These are phyloP conservation scores for Neurospora sp. DNA, from an alignment of 495 filamentous ascomycete species.

Conservation along the genomic window DNA sequence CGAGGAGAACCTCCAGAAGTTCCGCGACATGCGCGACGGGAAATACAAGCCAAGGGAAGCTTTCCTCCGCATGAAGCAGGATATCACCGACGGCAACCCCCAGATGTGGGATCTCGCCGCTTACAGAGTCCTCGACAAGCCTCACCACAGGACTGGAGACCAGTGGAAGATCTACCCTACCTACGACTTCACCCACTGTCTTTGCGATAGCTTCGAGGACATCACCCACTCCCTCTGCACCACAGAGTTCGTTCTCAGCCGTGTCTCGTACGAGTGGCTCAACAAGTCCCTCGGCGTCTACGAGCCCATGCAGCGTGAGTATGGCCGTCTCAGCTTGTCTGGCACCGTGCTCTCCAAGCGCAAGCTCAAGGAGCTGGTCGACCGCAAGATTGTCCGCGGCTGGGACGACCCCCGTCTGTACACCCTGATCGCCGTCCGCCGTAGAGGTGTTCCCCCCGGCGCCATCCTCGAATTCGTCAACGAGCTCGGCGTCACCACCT, in stretches of 20 bases:
- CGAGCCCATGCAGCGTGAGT: slow-evolving; percentile 73
- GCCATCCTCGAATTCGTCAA: slow-evolving; percentile 82
- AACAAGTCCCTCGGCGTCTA: slow-evolving; percentile 61
- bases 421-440: slow-evolving; percentile 74
- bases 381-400: slow-evolving; percentile 58
- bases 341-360: slow-evolving; percentile 81
- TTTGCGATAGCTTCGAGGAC: slow-evolving; percentile 81
- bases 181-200: slow-evolving; percentile 83
- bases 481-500: slow-evolving; percentile 78
- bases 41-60: slow-evolving; percentile 82
- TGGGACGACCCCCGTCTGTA: slow-evolving; percentile 89
- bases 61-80: slow-evolving; percentile 86
- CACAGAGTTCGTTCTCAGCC: slow-evolving; percentile 66
- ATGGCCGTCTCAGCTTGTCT: slow-evolving; percentile 68
- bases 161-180: slow-evolving; percentile 84
- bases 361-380: slow-evolving; percentile 67
- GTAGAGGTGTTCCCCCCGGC: slow-evolving; percentile 75
- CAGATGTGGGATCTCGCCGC: slow-evolving; percentile 72
- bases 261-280: slow-evolving; percentile 84
- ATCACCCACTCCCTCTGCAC: slow-evolving; percentile 89
- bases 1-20: slow-evolving; percentile 70
- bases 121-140: slow-evolving; percentile 61
- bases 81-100: slow-evolving; percentile 49
- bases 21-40: slow-evolving; percentile 84
- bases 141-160: slow-evolving; percentile 63